These are phyloP conservation scores for Polychytrium aggregatum DNA, from an alignment of 192 early-diverging fungal genomes.

Conservation along the genomic window DNA sequence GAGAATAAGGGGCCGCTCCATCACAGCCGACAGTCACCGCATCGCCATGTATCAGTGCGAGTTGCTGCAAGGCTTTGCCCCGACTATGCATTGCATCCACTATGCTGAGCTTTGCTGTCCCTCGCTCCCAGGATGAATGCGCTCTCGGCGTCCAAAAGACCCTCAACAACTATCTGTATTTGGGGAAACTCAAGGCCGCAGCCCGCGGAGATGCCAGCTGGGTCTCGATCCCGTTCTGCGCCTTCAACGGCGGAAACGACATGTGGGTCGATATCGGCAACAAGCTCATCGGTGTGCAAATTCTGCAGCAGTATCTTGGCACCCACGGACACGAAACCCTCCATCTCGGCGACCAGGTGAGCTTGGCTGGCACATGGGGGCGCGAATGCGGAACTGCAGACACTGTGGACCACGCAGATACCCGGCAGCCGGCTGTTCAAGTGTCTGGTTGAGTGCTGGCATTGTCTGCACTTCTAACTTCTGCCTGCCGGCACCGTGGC, in stretches of 20 bases:
- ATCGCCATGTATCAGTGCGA: too few species aligned
- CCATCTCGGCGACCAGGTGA: slow-evolving; percentile 78
- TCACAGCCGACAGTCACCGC: too few species aligned
- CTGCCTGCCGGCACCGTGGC: too few species aligned
- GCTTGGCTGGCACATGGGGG: too few species aligned
- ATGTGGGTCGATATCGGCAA: slow-evolving; percentile 92
- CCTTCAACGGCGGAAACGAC: slow-evolving; percentile 85
- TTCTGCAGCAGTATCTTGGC: slow-evolving; percentile 58
- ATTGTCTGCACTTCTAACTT: too few species aligned
- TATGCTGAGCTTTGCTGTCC: neutral
- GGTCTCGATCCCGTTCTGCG: slow-evolving; percentile 73
- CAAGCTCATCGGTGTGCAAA: slow-evolving; percentile 82
- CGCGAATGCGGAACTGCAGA: too few species aligned
- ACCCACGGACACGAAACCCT: slow-evolving; percentile 50
- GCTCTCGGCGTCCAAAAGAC: slow-evolving; percentile 46
- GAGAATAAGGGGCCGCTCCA: too few species aligned
- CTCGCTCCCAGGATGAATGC: slow-evolving; percentile 54
- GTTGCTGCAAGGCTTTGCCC: too few species aligned
- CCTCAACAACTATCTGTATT: slow-evolving; percentile 41
- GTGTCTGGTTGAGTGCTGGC: too few species aligned
- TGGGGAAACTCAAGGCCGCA: slow-evolving; percentile 36
- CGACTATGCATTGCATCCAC: too few species aligned
- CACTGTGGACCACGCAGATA: too few species aligned
- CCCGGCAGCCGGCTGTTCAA: too few species aligned
- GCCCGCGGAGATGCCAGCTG: slow-evolving; percentile 18